Conservation (phyloP, 768 basidiomycete genomes). For the Naganishia friedmannii region DNA sequence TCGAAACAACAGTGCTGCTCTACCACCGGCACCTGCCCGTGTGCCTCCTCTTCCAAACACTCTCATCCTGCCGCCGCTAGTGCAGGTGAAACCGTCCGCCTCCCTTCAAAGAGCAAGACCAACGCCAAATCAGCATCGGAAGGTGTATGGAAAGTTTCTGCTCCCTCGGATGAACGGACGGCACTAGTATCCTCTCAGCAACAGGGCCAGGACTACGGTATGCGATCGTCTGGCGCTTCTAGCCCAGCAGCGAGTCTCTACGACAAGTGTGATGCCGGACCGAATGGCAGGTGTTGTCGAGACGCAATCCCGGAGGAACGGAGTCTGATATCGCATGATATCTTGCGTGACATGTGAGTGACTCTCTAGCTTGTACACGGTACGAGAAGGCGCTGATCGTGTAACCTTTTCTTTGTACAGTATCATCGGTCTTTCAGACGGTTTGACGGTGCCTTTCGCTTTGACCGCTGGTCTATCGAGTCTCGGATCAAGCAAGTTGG, state of each 20-base stretch:
- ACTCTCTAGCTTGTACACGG: too few relatives aligned
- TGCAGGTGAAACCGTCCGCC: conserved; percentile 5
- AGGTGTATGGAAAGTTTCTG: conserved; percentile 16
- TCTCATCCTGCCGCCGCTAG: conserved; percentile 4
- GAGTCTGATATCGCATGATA: conserved; percentile 21
- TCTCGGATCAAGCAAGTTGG: conserved; percentile 76
- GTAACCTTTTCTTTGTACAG: neutral
- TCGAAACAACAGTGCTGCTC: conserved; percentile 19
- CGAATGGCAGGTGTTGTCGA: conserved; percentile 15
- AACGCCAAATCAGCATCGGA: neutral
- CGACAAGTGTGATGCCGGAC: conserved; percentile 27
- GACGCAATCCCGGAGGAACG: conserved; percentile 23
- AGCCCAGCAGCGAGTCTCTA: conserved; percentile 17
- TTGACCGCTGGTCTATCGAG: conserved; percentile 63
- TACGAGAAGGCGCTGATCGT: neutral
- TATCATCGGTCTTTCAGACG: conserved; percentile 51
- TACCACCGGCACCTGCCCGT: conserved; percentile 11
- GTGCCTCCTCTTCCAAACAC: conserved; percentile 5
- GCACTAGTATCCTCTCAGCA: neutral
- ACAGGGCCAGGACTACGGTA: neutral
- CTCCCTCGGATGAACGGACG: conserved; percentile 1
- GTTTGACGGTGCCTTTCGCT: conserved; percentile 51
- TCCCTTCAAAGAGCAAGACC: conserved; percentile 16
- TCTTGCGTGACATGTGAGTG: conserved; percentile 35
- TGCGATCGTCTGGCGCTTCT: neutral